These are phyloP conservation scores for Pinus albicaulis DNA, from an alignment of 75 land plant genomes.

Conservation along the genomic window DNA sequence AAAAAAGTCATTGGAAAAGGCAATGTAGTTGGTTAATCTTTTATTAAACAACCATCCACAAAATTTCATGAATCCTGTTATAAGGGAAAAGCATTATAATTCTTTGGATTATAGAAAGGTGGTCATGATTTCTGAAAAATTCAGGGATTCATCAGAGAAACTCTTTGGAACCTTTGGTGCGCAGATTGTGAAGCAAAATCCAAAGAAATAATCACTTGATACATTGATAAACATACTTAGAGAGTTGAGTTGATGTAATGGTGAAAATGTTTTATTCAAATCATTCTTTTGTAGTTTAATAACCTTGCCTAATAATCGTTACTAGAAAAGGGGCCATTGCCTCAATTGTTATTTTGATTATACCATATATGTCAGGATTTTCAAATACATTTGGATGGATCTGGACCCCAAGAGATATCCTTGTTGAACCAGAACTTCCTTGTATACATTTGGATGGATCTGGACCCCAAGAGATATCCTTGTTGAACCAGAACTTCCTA, in stretches of 20 bases:
- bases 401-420: no score
- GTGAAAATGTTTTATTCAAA: no score
- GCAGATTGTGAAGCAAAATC: conserved; percentile 55
- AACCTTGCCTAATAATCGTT: no score
- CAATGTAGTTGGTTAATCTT: conserved; percentile 79
- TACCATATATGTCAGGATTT: no score
- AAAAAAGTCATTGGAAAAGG: conserved; percentile 58
- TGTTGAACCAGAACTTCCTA: no score
- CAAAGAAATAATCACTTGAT: conserved; percentile 86
- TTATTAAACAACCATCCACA: conserved; percentile 85
- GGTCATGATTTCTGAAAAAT: conserved; percentile 74
- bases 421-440: no score
- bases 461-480: no score
- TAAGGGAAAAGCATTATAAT: conserved; percentile 69
- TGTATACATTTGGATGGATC: no score
- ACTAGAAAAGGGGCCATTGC: no score
- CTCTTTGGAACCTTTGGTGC: conserved; percentile 64
- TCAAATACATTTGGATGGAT: no score
- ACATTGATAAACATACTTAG: conserved; percentile 63
- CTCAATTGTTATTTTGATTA: no score
- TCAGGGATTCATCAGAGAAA: conserved; percentile 80
- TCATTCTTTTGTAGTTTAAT: no score
- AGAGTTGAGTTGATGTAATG: conserved; percentile 46
- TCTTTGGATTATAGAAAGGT: conserved; percentile 74
- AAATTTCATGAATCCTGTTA: conserved; percentile 82